A percentile compares a stretch with the other conserved stretches of the same genome.
Evolutionary conservation across 2,329 filamentous ascomycete genomes (phyloP).

Genomic region (Cytospora piceicola): DNA sequence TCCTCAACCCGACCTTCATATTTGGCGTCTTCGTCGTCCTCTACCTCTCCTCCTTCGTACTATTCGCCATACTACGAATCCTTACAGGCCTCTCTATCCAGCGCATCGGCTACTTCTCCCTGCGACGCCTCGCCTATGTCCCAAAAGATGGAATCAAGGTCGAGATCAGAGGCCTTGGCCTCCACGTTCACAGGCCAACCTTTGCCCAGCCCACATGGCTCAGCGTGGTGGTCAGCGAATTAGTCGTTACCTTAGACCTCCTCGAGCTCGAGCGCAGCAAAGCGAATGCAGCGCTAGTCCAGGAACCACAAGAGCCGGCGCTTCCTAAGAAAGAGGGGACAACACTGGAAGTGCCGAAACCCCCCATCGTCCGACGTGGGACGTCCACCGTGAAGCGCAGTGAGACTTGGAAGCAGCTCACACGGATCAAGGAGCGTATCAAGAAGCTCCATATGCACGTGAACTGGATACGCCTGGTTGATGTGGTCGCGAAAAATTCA

Average conservation of each 20-base stretch:
- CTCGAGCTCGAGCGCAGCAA: slow-evolving; percentile 63
- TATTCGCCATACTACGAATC: slow-evolving; percentile 91
- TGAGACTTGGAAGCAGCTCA: slow-evolving; percentile 81
- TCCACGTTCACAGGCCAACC: slow-evolving; percentile 89
- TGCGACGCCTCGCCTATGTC: slow-evolving; percentile 88
- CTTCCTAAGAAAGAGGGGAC: slow-evolving; percentile 31
- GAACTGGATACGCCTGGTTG: slow-evolving; percentile 85
- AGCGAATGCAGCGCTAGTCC: slow-evolving; percentile 38
- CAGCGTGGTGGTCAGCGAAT: slow-evolving; percentile 84
- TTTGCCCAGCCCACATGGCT: slow-evolving; percentile 98
- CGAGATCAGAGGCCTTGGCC: slow-evolving; percentile 86
- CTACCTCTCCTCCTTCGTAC: slow-evolving; percentile 88
- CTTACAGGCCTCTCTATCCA: slow-evolving; percentile 95
- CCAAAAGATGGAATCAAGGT: slow-evolving; percentile 87
- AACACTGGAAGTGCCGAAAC: slow-evolving; percentile 35
- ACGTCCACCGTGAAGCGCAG: slow-evolving; percentile 53
- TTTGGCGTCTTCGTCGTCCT: slow-evolving; percentile 82
- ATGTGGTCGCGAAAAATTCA: slow-evolving; percentile 82
- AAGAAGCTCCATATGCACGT: slow-evolving; percentile 87
- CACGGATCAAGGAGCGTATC: slow-evolving; percentile 77
- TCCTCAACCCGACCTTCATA: slow-evolving; percentile 77
- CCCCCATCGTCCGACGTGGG: slow-evolving; percentile 38
- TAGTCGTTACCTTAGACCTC: slow-evolving; percentile 82
- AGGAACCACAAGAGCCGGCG: slow-evolving; percentile 33
- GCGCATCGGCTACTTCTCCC: slow-evolving; percentile 87